Percentiles rank a stretch among this genome's conserved stretches.
Conservation (phyloP, 805 yeast genomes). For the Teunomyces cretensis region DNA sequence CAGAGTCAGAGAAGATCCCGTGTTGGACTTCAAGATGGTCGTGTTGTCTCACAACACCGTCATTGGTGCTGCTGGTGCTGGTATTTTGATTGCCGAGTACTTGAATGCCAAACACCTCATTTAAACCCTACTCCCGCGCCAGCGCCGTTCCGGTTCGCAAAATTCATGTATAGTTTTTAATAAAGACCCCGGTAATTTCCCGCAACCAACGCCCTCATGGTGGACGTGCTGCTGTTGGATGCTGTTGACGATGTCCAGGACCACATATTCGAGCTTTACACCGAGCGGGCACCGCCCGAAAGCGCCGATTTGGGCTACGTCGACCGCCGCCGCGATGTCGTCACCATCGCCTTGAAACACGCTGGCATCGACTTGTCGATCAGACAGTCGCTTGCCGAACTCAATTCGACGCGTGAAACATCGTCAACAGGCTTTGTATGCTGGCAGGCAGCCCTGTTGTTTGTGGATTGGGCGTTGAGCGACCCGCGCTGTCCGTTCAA, state of each 20-base stretch:
- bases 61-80: constrained; percentile 99
- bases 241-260: constrained; percentile 23
- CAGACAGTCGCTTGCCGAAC: constrained; percentile 32
- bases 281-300: constrained; percentile 24
- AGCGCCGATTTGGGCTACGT: constrained; percentile 36
- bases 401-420: constrained; percentile 29
- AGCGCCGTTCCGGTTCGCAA: background rate
- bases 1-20: constrained; percentile 88
- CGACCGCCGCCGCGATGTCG: constrained; percentile 23
- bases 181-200: background rate
- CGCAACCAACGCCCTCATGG: background rate
- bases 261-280: constrained; percentile 34
- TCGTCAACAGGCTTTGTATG: constrained; percentile 64
- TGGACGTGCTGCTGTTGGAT: constrained; percentile 15
- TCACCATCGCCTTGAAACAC: constrained; percentile 20
- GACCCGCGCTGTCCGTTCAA: constrained; percentile 26
- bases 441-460: constrained; percentile 52
- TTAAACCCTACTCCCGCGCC: constrained; percentile 27
- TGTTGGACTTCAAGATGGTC: constrained; percentile 93
- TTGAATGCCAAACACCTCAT: constrained; percentile 74
- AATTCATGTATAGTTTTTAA: background rate
- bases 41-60: constrained; percentile 96
- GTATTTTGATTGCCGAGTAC: constrained; percentile 91
- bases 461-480: constrained; percentile 55
- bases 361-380: constrained; percentile 26